phyloP scores from a whole-genome alignment of 306 rosid species.

The Rosa rugosa region DNA sequence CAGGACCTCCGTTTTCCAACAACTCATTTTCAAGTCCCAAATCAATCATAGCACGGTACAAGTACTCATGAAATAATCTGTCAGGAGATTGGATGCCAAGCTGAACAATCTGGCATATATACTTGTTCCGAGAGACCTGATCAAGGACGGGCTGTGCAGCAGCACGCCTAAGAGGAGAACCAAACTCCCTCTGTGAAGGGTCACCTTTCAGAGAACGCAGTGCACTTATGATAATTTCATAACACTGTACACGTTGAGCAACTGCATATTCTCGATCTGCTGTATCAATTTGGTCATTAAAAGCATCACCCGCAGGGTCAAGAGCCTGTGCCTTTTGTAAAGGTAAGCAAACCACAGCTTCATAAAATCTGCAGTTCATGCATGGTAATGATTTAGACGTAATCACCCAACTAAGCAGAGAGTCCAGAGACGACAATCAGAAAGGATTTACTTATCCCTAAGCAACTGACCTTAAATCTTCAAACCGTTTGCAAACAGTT shows the following conservation, averaged over 20 bases:
- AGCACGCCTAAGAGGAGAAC: slow-evolving; percentile 69
- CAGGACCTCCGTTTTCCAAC: slow-evolving; percentile 95
- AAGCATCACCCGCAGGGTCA: slow-evolving; percentile 90
- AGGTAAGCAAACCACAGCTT: slow-evolving; percentile 92
- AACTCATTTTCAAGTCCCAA: slow-evolving; percentile 91
- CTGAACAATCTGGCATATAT: slow-evolving; percentile 88
- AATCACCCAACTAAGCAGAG: slow-evolving; percentile 17
- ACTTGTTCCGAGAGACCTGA: slow-evolving; percentile 69
- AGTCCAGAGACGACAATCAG: slow-evolving; percentile 19
- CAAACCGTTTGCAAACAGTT: slow-evolving; percentile 93
- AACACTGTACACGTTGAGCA: slow-evolving; percentile 79
- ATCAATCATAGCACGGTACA: slow-evolving; percentile 91
- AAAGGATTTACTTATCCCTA: slow-evolving; percentile 5
- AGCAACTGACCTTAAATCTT: slow-evolving; percentile 77
- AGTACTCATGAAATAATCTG: slow-evolving; percentile 79
- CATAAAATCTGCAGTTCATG: slow-evolving; percentile 75
- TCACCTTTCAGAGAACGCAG: slow-evolving; percentile 79
- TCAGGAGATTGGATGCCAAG: slow-evolving; percentile 94
- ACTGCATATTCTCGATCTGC: slow-evolving; percentile 73
- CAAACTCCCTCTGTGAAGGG: slow-evolving; percentile 62
- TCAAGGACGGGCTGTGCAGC: slow-evolving; percentile 67
- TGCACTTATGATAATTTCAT: slow-evolving; percentile 84
- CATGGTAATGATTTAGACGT: slow-evolving; percentile 29
- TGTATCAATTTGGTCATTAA: slow-evolving; percentile 83
- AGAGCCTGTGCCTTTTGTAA: slow-evolving; percentile 97